Evolutionary conservation across 306 rosid genomes (phyloP), one percentile per base, ranked within the genome.

Genomic region (Casuarina cunninghamiana): DNA sequence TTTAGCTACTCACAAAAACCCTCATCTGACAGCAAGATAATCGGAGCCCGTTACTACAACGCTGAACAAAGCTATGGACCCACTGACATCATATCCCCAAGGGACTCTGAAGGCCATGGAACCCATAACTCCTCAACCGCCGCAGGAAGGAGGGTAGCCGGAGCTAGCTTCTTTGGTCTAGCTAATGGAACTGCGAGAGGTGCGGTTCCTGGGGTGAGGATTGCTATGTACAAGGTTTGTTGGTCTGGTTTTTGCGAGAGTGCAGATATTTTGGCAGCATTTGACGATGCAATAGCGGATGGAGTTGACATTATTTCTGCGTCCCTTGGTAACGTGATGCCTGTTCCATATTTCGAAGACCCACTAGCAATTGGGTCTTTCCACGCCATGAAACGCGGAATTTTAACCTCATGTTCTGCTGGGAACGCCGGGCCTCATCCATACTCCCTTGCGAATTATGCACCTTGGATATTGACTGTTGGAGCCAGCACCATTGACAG

Each of bases 221-320:
- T 85, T 41, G 79, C 85, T 3, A 81, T 78, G 12, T 81, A 81
- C 75, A 85, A 81, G 61, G 77, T 48, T 45, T 81, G 88, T 41
- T 76, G 77, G 81, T 4, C 35, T 3, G 19, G 43, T 61, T 3
- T 1, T 41, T 81, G 86, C 57, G 0, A n/a, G 17, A 1, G 19
- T 67, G 83, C 71, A 37, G 74, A 85, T 39, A 66, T 81, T 35
- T 70, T 77, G 3, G 71, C 71, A 13, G 85, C 85, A 11, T 79
- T 79, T 17, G 83, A 81, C 38, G 85, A 82, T 44, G 83, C 84
- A 54, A 85, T 85, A 21, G 79, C 79, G 2, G 86, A 81, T 42
- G 82, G 86, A 5, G 79, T 75, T 10, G 77, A 78, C 17, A 76
- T 81, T 51, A 32, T 79, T 66, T 76, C 84, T 42, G 46, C 45